These are phyloP conservation scores for Ogataea thermomethanolica DNA, from an alignment of 805 yeast genomes.

Conservation along the genomic window DNA sequence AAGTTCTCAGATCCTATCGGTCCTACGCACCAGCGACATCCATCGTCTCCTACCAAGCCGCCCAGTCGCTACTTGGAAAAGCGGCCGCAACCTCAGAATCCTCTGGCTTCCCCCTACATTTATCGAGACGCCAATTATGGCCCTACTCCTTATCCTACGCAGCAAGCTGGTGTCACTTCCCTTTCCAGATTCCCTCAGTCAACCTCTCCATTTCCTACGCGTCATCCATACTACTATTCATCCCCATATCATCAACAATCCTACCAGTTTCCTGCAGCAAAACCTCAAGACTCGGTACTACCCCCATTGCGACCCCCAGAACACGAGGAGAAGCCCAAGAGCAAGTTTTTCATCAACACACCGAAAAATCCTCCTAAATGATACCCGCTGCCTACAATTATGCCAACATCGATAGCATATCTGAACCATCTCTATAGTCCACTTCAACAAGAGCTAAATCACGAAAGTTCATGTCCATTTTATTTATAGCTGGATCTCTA, in stretches of 20 bases:
- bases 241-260: conserved; percentile 17
- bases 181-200: conserved; percentile 13
- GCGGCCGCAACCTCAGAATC: conserved; percentile 14
- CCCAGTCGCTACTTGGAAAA: conserved; percentile 14
- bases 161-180: conserved; percentile 5
- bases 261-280: conserved; percentile 9
- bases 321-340: conserved; percentile 12
- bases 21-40: conserved; percentile 4
- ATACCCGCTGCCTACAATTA: conserved; percentile 5
- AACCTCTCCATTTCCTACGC: conserved; percentile 12
- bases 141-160: conserved; percentile 5
- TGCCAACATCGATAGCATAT: conserved; percentile 1
- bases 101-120: conserved; percentile 23
- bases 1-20: conserved; percentile 14
- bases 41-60: conserved; percentile 17
- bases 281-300: conserved; percentile 12
- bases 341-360: conserved; percentile 23
- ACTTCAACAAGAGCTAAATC: too few relatives aligned
- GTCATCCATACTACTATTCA: conserved; percentile 14
- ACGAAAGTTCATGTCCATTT: too few relatives aligned
- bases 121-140: conserved; percentile 18
- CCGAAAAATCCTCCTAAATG: conserved; percentile 26
- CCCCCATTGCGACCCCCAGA: conserved; percentile 15
- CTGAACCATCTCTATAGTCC: too few relatives aligned
- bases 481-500: too few relatives aligned